Percentiles rank a stretch among this genome's conserved stretches.
phyloP scores from a whole-genome alignment of 805 yeast genomes.

The Candida boleticola region DNA sequence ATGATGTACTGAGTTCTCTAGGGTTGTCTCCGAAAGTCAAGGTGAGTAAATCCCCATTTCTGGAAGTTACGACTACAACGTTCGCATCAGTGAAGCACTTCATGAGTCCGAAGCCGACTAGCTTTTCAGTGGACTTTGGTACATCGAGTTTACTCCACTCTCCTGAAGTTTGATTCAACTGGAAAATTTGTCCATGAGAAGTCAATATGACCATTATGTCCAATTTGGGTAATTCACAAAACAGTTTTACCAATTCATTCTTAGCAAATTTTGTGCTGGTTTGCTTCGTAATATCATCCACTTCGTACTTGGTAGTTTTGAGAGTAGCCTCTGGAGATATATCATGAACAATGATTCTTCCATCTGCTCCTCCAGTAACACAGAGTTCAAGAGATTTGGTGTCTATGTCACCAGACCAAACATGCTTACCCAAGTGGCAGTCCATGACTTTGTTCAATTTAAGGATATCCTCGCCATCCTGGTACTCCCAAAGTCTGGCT shows the following conservation, averaged over 20 bases:
- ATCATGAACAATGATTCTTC: slow-evolving; percentile 67
- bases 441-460: slow-evolving; percentile 34
- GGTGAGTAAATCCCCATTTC: slow-evolving; percentile 42
- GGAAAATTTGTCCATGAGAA: slow-evolving; percentile 54
- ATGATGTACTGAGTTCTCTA: slow-evolving; percentile 4
- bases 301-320: slow-evolving; percentile 16
- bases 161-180: slow-evolving; percentile 17
- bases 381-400: slow-evolving; percentile 43
- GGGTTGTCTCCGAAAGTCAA: slow-evolving; percentile 35
- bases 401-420: slow-evolving; percentile 75
- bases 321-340: slow-evolving; percentile 20
- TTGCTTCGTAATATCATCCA: slow-evolving; percentile 30
- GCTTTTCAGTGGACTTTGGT: slow-evolving; percentile 10
- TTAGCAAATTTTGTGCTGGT: slow-evolving; percentile 27
- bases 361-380: slow-evolving; percentile 94
- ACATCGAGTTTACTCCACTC: slow-evolving; percentile 21
- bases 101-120: slow-evolving; percentile 42
- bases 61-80: slow-evolving; percentile 21
- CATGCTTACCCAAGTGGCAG: slow-evolving; percentile 79
- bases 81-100: slow-evolving; percentile 37
- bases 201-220: slow-evolving; percentile 53
- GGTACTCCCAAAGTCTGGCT: slow-evolving; percentile 69
- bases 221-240: slow-evolving; percentile 42
- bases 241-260: slow-evolving; percentile 63
- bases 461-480: neutral